Percentiles rank a stretch among this genome's conserved stretches.
Evolutionary conservation across 2,329 filamentous ascomycete genomes (phyloP).

Genomic region (Penicillium sumatraense): DNA sequence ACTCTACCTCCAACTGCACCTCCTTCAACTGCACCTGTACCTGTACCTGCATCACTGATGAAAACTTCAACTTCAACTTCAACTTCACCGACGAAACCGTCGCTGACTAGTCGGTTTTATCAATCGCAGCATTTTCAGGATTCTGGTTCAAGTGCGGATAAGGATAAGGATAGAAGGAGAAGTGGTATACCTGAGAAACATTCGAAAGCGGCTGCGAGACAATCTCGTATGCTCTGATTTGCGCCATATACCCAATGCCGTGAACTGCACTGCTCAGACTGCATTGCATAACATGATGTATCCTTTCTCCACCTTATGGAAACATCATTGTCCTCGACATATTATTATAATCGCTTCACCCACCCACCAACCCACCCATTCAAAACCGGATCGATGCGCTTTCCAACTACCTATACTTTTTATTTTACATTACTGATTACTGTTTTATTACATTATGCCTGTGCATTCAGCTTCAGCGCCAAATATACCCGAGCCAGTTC

Average conservation of each 20-base stretch:
- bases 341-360: neutral
- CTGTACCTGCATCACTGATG: neutral
- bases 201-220: conserved; percentile 8
- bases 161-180: conserved; percentile 17
- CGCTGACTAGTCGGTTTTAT: conserved; percentile 22
- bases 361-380: neutral
- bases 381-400: neutral
- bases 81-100: conserved; percentile 11
- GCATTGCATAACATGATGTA: neutral
- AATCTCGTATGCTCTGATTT: conserved; percentile 19
- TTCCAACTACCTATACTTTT: neutral
- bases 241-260: neutral
- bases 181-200: conserved; percentile 9
- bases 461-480: conserved; percentile 1
- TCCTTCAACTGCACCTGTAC: neutral
- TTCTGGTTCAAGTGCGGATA: too few relatives aligned
- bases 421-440: neutral
- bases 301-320: neutral
- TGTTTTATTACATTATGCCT: neutral
- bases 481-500: conserved; percentile 3
- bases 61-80: neutral
- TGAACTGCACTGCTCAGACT: neutral
- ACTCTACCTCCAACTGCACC: conserved; percentile 7
- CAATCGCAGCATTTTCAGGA: conserved; percentile 19
- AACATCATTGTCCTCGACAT: neutral